Base-by-base conservation (phyloP, 179 eudicot genomes). In the Beta corolliflora region DNA sequence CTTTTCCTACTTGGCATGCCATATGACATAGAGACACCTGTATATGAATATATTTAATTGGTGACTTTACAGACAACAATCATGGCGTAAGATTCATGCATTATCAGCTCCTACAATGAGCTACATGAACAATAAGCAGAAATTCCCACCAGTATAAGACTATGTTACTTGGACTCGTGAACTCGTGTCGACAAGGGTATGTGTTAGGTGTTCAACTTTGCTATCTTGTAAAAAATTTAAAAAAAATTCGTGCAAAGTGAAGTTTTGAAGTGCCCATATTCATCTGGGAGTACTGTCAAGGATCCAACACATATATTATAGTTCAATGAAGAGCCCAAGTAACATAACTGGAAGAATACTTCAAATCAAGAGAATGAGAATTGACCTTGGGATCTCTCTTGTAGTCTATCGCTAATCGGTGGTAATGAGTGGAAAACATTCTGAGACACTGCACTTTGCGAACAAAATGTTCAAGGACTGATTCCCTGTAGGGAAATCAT, bases 401-500 rank as follows among this genome's bases (percentile, higher is more conserved):
- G 74, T 90, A 93, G 84, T 93, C 88, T 36, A 91, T 83, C 55
- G 99, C 92, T 82, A 96, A 85, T 82, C 94, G 88, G 85, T 96
- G 99, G 85, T 96, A 96, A 77, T 96, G 99, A 61, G 99, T 96
- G 81, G 98, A 94, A 83, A 96, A 96, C 97, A 96, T 87, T 83
- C 98, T 98, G 67, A 96, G 93, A 83, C 98, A 94, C 68, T 88
- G 90, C 83, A 94, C 97, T 65, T 87, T 86, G 77, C 83, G 88
- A 66, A 96, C 94, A 81, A 93, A 89, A 86, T 94, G 97, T 79
- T 94, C 97, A 72, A 97, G 98, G 77, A 97, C 99, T 25, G 99
- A 93, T 85, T 90, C 97, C 85, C 99, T 94, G 95, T 77, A 67
- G 74, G 77, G 60, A 58, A 61, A n/a, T n/a, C n/a, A 69, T 53